These are phyloP conservation scores for Parastagonospora nodorum DNA, from an alignment of 2,329 filamentous ascomycete genomes.

Conservation along the genomic window DNA sequence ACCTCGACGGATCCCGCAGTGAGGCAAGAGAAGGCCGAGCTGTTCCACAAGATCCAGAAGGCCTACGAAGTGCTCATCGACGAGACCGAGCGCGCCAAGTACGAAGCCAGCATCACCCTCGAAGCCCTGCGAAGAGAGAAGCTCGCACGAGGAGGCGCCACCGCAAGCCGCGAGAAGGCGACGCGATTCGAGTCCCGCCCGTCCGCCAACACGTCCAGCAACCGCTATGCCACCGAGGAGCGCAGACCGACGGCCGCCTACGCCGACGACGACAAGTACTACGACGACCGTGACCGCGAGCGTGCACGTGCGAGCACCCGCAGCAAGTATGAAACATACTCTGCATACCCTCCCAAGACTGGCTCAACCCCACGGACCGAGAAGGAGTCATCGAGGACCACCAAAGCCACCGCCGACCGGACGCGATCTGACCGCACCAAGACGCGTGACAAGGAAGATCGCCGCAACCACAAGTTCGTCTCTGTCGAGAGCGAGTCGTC, in stretches of 20 bases:
- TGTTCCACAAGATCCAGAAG: slow-evolving; percentile 91
- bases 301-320: slow-evolving; percentile 9
- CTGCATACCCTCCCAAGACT: slow-evolving; percentile 38
- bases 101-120: slow-evolving; percentile 76
- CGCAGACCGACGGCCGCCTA: slow-evolving; percentile 29
- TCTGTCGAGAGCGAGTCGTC: slow-evolving; percentile 40
- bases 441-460: slow-evolving; percentile 47
- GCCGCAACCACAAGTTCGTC: slow-evolving; percentile 46
- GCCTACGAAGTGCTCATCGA: slow-evolving; percentile 91
- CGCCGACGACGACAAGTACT: slow-evolving; percentile 44
- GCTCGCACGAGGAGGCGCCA: slow-evolving; percentile 46
- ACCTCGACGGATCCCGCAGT: slow-evolving; percentile 79
- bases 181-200: slow-evolving; percentile 42
- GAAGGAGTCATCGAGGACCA: slow-evolving; percentile 31
- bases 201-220: slow-evolving; percentile 28
- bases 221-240: slow-evolving; percentile 41
- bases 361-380: slow-evolving; percentile 31
- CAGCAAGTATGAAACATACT: slow-evolving; percentile 31
- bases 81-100: slow-evolving; percentile 71
- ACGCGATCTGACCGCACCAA: slow-evolving; percentile 47
- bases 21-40: slow-evolving; percentile 78
- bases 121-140: slow-evolving; percentile 66
- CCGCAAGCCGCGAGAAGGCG: slow-evolving; percentile 34
- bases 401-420: slow-evolving; percentile 43
- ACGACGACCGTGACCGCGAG: slow-evolving; percentile 36